Evolutionary conservation across 2,329 filamentous ascomycete genomes (phyloP), one percentile per base, ranked within the genome.

Genomic region (Xylariaceae sp.): DNA sequence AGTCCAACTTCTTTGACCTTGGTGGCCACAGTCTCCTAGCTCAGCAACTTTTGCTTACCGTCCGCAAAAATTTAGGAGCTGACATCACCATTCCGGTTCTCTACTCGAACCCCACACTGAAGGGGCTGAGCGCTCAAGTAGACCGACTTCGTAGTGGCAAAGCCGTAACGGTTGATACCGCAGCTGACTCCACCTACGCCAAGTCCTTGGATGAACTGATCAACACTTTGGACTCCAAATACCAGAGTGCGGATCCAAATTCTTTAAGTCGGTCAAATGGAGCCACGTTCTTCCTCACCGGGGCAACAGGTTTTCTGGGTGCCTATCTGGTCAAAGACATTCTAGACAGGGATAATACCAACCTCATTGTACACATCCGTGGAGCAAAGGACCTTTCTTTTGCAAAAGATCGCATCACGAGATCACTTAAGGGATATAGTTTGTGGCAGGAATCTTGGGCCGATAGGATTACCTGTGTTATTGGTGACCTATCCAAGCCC

Each of bases 221-320:
- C 12, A 64, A 65, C 12, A 66, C 49, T n/a, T 60, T 72, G 4
- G 63, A 64, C n/a, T 49, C 59, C 19, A 66, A 60, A 47, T 73
- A 66, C 42, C 66, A 65, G 50, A 58, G 59, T 1, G 62, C 57
- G 5, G 52, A 59, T 32, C 46, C 49, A 6, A 50, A 47, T 14
- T 45, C 49, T 5, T 42, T 58, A 2, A 36, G 17, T 7, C 34
- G 52, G 16, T 35, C 56, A 20, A 39, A 39, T 21, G 25, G 22
- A 4, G 57, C 71, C 25, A 89, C 84, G 0, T 75, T 93, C 10
- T 86, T 96, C 65, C 69, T 96, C 5, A 96, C 91, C 3, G 90
- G 92, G 35, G 89, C 88, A 4, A 96, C 91, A 5, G 91, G 91
- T 2, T 96, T 96, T 72, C 68, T 96, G 17, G 91, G 91, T 22